Evolutionary conservation across 2,329 filamentous ascomycete genomes (phyloP).

Genomic region (Pleurostoma richardsiae): DNA sequence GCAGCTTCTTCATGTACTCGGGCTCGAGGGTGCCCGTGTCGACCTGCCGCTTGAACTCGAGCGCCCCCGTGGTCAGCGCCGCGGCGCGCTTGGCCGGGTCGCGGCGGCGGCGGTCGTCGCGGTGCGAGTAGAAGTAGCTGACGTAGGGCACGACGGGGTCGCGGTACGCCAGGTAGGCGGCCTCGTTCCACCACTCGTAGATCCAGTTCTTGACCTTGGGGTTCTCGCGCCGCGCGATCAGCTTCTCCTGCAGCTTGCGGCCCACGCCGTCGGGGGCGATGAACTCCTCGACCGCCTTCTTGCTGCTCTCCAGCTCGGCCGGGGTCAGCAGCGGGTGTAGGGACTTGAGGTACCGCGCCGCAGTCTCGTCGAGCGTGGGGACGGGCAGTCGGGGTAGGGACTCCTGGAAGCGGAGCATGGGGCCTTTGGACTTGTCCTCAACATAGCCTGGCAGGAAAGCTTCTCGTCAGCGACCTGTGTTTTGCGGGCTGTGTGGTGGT

Average conservation of each 20-base stretch:
- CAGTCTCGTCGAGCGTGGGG: slow-evolving; percentile 77
- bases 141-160: slow-evolving; percentile 97
- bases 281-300: slow-evolving; percentile 84
- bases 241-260: slow-evolving; percentile 79
- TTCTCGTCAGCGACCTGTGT: slow-evolving; percentile 6
- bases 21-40: slow-evolving; percentile 80
- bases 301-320: slow-evolving; percentile 65
- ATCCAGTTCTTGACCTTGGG: slow-evolving; percentile 90
- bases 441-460: slow-evolving; percentile 56
- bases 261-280: slow-evolving; percentile 81
- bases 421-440: slow-evolving; percentile 73
- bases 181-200: slow-evolving; percentile 96
- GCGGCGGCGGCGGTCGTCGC: slow-evolving; percentile 82
- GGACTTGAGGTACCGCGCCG: slow-evolving; percentile 73
- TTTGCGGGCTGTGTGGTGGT: not conserved
- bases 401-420: slow-evolving; percentile 80
- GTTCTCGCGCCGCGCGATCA: slow-evolving; percentile 73
- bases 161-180: slow-evolving; percentile 86
- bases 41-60: slow-evolving; percentile 94
- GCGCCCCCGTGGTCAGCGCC: slow-evolving; percentile 75
- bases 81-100: slow-evolving; percentile 91
- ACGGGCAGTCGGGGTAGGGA: slow-evolving; percentile 78
- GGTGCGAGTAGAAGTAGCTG: slow-evolving; percentile 98
- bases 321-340: slow-evolving; percentile 69
- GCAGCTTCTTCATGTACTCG: slow-evolving; percentile 97